These are phyloP conservation scores for Microstegium vimineum DNA, from an alignment of 176 grass and related monocot species.

Conservation along the genomic window DNA sequence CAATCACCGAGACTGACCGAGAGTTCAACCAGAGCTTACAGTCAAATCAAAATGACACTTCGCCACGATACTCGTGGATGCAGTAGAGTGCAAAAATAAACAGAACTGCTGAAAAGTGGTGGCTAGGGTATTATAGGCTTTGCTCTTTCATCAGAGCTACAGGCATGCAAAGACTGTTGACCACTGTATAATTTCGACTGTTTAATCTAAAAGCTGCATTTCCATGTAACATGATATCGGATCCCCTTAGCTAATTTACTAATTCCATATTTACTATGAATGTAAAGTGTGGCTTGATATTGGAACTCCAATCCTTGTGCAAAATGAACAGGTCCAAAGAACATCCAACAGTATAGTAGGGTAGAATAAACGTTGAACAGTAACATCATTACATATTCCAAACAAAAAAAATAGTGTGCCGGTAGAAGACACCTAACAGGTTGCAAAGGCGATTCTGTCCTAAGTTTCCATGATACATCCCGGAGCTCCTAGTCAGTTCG, in stretches of 20 bases:
- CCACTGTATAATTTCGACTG: background rate
- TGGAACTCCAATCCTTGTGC: constrained; percentile 21
- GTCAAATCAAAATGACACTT: no score
- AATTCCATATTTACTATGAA: background rate
- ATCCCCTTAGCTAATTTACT: background rate
- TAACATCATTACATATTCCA: constrained; percentile 31
- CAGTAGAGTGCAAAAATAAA: no score
- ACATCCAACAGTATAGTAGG: constrained; percentile 13
- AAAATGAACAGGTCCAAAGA: constrained; percentile 25
- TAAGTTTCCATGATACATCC: constrained; percentile 37
- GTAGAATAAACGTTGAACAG: constrained; percentile 18
- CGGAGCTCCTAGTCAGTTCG: constrained; percentile 36
- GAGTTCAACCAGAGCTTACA: no score
- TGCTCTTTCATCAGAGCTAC: no score
- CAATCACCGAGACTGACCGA: no score
- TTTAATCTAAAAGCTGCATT: background rate
- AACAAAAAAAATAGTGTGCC: constrained; percentile 31
- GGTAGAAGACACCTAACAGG: background rate
- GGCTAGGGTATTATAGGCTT: no score
- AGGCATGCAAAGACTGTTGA: no score
- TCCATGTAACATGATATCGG: background rate
- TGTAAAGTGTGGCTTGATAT: background rate
- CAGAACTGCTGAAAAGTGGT: no score
- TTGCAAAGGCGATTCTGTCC: constrained; percentile 19
- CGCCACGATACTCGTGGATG: no score